Base-by-base conservation (phyloP, 164 flowering plant genomes). In the Kingdonia uniflora region DNA sequence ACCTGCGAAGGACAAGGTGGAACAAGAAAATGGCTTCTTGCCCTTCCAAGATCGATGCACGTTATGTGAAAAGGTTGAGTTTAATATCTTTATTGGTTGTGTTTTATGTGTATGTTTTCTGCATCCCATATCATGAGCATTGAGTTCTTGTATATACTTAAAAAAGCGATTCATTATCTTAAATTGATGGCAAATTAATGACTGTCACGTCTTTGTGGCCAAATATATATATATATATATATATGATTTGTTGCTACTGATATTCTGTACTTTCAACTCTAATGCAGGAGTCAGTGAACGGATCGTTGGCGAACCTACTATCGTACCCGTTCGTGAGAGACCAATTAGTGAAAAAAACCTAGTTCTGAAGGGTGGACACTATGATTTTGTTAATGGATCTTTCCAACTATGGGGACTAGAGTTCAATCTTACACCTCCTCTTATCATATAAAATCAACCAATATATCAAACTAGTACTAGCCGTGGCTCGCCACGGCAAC, bases 251-350 rank as follows among this genome's bases (percentile, higher is more conserved):
- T n/a, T n/a, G n/a, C n/a, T n/a, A n/a, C n/a, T n/a, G n/a, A n/a
- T n/a, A n/a, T n/a, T n/a, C n/a, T n/a, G n/a, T n/a, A n/a, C n/a
- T n/a, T n/a, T n/a, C n/a, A n/a, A 37, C 44, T 47, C 13, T 44
- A 17, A 26, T 81, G 76, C 90, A 92, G 99, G 99, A 84, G 61
- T 82, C 99, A 0, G 99, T 92, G 72, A 86, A 88, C 57, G 83
- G 76, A 6, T 88, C 96, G 1, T 77, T 92, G 25, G 80, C 74
- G 40, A 84, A 92, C 73, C 63, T 88, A 65, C 68, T 88, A 21
- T 74, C 82, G 0, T 92, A 92, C 42, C 99, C 99, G 35, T 92
- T 88, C 58, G 99, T 88, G 41, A 84, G 84, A 72, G 81, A 86
- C 0, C 95, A 87, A 0, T 53, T 88, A 70, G 71, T 72, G 72